Base-by-base conservation (phyloP, 768 basidiomycete genomes). In the Boletellus ananas region DNA sequence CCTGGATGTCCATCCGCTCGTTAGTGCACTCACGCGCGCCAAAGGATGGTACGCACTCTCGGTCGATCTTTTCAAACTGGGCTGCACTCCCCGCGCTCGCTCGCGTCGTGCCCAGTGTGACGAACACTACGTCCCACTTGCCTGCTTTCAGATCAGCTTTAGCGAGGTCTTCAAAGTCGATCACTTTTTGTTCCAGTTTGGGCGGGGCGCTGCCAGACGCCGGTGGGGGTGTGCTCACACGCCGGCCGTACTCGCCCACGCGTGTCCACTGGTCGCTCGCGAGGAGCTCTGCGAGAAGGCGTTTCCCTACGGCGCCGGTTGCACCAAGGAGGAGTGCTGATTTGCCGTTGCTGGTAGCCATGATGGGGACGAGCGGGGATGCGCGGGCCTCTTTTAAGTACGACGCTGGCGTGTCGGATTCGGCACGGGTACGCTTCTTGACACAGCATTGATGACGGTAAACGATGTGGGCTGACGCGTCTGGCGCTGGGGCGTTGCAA, bases 81-180 rank as follows among this genome's bases (percentile, higher is more conserved):
- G 75, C 79, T 1, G 77, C 78, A 54, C 83, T 78, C 3, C 87
- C 87, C 0, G 87, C 88, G 14, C 29, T 51, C 14, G 74, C 78
- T 21, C 69, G 73, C 12, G 81, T 83, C 17, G 88, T 90, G 8
- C 88, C 90, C 9, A 91, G 66, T 72, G 86, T 75, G 52, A 92
- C 80, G 59, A 83, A 85, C 0, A 92, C 83, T 18, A 85, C 81
- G 65, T 90, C 87, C 82, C 85, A 89, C 38, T 77, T 79, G 9
- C 74, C 78, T 1, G 77, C 72, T 38, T 74, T 72, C 56, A 87
- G 56, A 6, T 73, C 75, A 3, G 76, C 71, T 39, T 74, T 73
- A 8, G 74, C 75, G 6, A 85, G 58, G 49, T 81, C 83, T 59
- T 90, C 87, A 58, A 85, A 88, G 62, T 88, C 79, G 46, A 88